Percentiles rank a stretch among this genome's conserved stretches.
phyloP scores from a whole-genome alignment of 805 yeast species.

The Wickerhamiella brachini region DNA sequence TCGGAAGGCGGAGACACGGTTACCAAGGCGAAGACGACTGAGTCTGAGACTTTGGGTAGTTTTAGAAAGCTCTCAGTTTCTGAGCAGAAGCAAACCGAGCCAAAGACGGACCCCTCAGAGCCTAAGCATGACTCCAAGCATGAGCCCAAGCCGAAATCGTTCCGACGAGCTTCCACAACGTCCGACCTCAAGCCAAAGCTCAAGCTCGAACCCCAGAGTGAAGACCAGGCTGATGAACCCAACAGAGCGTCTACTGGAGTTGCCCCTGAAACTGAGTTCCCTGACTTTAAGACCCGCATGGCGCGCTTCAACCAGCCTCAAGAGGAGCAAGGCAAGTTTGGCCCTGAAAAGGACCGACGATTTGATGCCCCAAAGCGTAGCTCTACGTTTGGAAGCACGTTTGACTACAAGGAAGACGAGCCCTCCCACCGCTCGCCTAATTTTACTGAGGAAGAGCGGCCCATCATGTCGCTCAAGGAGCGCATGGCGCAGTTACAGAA shows the following conservation, averaged over 20 bases:
- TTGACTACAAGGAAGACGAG: slow-evolving; percentile 1
- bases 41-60: too few relatives aligned
- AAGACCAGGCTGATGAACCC: background rate
- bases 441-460: slow-evolving; percentile 38
- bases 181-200: background rate
- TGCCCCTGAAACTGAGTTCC: slow-evolving; percentile 4
- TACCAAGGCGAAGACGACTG: too few relatives aligned
- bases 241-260: background rate
- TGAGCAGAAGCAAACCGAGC: too few relatives aligned
- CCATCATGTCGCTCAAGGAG: slow-evolving; percentile 72
- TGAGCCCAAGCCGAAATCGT: slow-evolving; percentile 1
- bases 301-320: slow-evolving; percentile 35
- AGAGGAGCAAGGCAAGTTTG: slow-evolving; percentile 18
- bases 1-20: too few relatives aligned
- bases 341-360: slow-evolving; percentile 1
- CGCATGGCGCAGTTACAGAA: slow-evolving; percentile 74
- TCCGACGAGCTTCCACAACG: background rate
- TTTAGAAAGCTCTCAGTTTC: too few relatives aligned
- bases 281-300: slow-evolving; percentile 32
- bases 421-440: background rate
- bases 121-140: too few relatives aligned
- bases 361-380: slow-evolving; percentile 6
- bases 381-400: slow-evolving; percentile 8
- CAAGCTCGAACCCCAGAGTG: background rate
- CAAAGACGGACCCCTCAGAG: too few relatives aligned